Conservation (phyloP, 2,329 filamentous ascomycete species). For the Ophiostoma australiae region DNA sequence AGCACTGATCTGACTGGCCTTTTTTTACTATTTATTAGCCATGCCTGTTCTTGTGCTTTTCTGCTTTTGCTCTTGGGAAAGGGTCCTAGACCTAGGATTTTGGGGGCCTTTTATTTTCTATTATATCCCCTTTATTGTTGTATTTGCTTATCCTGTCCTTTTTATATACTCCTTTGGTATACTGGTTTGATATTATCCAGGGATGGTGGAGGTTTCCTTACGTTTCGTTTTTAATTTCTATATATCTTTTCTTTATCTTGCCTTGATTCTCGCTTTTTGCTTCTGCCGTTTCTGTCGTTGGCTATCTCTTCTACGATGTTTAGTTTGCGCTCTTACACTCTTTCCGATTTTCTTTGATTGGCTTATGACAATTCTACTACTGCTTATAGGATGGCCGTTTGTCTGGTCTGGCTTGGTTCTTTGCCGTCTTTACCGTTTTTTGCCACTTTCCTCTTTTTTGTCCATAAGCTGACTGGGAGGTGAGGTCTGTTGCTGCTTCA, state of each 20-base stretch:
- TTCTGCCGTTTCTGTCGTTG: not conserved
- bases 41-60: not conserved
- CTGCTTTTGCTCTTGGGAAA: conserved; percentile 1
- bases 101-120: conserved; percentile 16
- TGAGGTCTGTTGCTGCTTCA: not conserved
- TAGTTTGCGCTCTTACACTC: not conserved
- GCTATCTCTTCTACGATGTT: not conserved
- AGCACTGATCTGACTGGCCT: conserved; percentile 2
- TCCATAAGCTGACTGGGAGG: not conserved
- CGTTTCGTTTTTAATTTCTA: not conserved
- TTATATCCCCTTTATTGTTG: conserved; percentile 10
- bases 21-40: not conserved
- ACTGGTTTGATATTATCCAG: not conserved
- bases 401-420: not conserved
- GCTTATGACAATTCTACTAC: not conserved
- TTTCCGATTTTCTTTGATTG: not conserved
- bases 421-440: not conserved
- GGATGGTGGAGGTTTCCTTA: not conserved
- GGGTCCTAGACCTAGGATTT: conserved; percentile 10
- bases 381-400: not conserved
- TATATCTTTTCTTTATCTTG: not conserved
- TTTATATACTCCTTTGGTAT: not conserved
- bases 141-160: not conserved
- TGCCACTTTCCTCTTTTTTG: not conserved
- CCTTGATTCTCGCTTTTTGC: not conserved